Base-by-base conservation (phyloP, 352 stramenopile genomes). In the Phytophthora rubi region DNA sequence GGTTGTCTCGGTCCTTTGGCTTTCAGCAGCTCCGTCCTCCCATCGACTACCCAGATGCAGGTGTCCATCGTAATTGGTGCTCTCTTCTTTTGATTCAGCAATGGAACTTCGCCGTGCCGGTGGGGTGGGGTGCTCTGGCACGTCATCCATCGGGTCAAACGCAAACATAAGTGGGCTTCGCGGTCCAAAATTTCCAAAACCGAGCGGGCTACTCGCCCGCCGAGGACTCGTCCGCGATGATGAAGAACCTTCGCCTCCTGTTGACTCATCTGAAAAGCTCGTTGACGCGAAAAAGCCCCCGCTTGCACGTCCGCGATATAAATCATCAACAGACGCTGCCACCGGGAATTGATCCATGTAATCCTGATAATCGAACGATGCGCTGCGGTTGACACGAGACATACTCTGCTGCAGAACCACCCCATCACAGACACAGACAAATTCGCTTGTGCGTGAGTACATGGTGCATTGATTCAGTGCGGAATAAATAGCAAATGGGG, bases 311-410 rank as follows among this genome's bases (percentile, higher is more conserved):
- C 76, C 74, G 30, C 76, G 75, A 74, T 91, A 87, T 69, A 89
- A 85, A 61, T 80, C 86, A 69, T 82, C 86, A 57, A 82, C 77
- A 70, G 64, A 68, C 4, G 48, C 68, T 55, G 65, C 65, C 62
- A 70, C 44, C 0, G 57, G 69, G 53, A 76, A 86, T 16, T 68
- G 68, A 30, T 91, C 82, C 6, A 79, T 63, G n/a, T 70, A 73
- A 21, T 94, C 87, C 28, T 88, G 87, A 28, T 82, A 86, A 54
- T 94, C 87, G 62, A 92, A 89, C 47, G 87, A 94, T 13, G 93
- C 77, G 49, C 87, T 94, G 16, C 87, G 83, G 45, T 85, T 92
- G 39, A 83, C 80, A 37, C 84, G 82, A n/a, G 75, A 80, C 58
- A 93, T 87, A 62, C 82, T 93, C 66, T 90, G 63, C 54, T 70